These are phyloP conservation scores for Spathaspora girioi DNA, from an alignment of 805 yeast genomes.

Conservation along the genomic window DNA sequence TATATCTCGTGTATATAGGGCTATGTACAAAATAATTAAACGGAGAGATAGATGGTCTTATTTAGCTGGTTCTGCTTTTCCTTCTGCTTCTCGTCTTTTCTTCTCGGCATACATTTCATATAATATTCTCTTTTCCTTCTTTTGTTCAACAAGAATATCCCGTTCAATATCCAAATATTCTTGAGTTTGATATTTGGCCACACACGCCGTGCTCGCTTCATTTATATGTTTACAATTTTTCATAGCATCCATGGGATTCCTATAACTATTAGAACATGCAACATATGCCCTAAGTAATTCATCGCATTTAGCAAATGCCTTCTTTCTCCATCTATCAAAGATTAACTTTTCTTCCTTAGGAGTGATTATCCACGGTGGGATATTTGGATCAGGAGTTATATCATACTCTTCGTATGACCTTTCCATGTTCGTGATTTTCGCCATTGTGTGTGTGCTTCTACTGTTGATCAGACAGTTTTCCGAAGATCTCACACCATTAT, in stretches of 20 bases:
- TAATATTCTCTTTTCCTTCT: constrained; percentile 24
- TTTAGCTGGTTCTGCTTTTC: background rate
- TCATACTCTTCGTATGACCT: constrained; percentile 35
- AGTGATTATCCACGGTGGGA: constrained; percentile 74
- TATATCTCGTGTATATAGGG: background rate
- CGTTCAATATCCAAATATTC: constrained; percentile 68
- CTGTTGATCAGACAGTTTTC: background rate
- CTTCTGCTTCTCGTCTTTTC: constrained; percentile 4
- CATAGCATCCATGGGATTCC: constrained; percentile 62
- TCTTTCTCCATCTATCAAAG: constrained; percentile 64
- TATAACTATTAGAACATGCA: constrained; percentile 55
- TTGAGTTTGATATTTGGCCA: constrained; percentile 54
- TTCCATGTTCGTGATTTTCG: constrained; percentile 17
- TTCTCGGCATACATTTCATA: constrained; percentile 5
- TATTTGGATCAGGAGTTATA: constrained; percentile 38
- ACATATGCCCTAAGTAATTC: constrained; percentile 66
- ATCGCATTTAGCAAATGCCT: constrained; percentile 65
- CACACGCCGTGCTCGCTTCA: constrained; percentile 60
- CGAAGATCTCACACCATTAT: background rate
- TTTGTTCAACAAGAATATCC: constrained; percentile 59
- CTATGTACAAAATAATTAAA: background rate
- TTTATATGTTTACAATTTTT: constrained; percentile 61
- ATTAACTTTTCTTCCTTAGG: constrained; percentile 75
- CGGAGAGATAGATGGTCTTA: background rate
- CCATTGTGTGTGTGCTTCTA: constrained; percentile 9